Evolutionary conservation across 345 rosid genomes (phyloP), one percentile per base, ranked within the genome.

Genomic region (Bretschneidera sinensis): DNA sequence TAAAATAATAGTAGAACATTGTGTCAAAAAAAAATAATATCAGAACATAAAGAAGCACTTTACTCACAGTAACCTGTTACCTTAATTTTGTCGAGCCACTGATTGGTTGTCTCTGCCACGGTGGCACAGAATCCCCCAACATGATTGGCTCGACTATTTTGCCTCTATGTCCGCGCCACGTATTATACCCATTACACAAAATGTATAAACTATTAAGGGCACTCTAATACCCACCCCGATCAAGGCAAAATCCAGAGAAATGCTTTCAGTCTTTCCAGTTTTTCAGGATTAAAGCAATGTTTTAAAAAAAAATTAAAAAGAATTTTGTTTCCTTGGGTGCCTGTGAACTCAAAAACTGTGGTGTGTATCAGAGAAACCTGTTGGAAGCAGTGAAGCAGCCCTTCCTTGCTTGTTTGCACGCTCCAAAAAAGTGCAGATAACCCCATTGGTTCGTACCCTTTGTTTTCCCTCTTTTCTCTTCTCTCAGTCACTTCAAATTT

Each of bases 21-120:
- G 35, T 9, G 9, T 4, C 35, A 31, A 31, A 31, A 31, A 31
- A 31, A 31, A 9, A 31, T 4, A 31, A 31, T 4, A 31, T 9
- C 39, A 51, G n/a, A 33, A 23, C 16, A 39, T 7, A 52, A 24
- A 19, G 39, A n/a, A 52, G 57, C 60, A 47, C n/a, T 39, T 39
- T 11, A 39, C 15, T 39, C 22, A 43, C 23, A 35, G 59, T 60
- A 17, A 23, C 1, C 23, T 48, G 76, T 69, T 64, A 74, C 87
- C 87, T 82, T 82, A 82, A 82, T 65, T 61, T 75, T 66, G 52
- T 77, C 87, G 84, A 79, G 79, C 67, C 31, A 71, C 59, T 65
- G 74, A 79, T 70, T 73, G 84, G 82, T 62, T 65, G 66, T 25
- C 65, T 54, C 58, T 68, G 82, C 84, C 82, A 79, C 9, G 72